A percentile compares a stretch with the other conserved stretches of the same genome.
These are phyloP conservation scores for Hymenoscyphus linearis DNA, from an alignment of 2,329 filamentous ascomycete genomes.

Conservation along the genomic window DNA sequence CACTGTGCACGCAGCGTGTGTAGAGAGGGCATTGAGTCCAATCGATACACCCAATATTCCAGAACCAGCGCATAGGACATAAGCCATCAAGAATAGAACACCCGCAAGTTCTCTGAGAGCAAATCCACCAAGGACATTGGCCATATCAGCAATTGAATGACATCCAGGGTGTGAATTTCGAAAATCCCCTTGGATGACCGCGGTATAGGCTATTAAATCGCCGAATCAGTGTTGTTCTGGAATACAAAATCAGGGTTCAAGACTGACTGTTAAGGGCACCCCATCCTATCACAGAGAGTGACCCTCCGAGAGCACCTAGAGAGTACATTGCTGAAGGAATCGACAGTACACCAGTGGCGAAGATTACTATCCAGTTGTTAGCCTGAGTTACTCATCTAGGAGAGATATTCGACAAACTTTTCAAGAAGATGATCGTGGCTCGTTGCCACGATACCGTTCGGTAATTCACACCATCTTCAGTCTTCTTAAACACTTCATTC, in stretches of 20 bases:
- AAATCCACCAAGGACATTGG: constrained; percentile 47
- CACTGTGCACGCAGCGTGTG: constrained; percentile 53
- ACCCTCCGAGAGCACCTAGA: constrained; percentile 39
- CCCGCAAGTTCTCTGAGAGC: constrained; percentile 49
- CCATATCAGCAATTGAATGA: constrained; percentile 54
- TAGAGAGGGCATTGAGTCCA: constrained; percentile 54
- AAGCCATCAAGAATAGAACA: constrained; percentile 51
- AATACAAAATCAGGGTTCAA: background rate
- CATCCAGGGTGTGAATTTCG: constrained; percentile 45
- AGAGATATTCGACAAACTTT: constrained; percentile 22
- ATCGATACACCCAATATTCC: constrained; percentile 56
- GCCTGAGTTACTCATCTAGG: background rate
- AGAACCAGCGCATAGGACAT: constrained; percentile 49
- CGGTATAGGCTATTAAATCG: constrained; percentile 33
- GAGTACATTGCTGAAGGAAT: constrained; percentile 40
- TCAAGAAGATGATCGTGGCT: constrained; percentile 43
- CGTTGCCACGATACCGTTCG: constrained; percentile 44
- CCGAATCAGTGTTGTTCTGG: background rate
- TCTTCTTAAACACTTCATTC: constrained; percentile 41
- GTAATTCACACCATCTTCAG: constrained; percentile 40
- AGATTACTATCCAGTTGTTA: constrained; percentile 24
- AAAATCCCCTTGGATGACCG: constrained; percentile 46
- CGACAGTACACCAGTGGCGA: constrained; percentile 39
- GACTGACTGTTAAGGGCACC: constrained; percentile 27
- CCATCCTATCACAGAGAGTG: constrained; percentile 40